These are phyloP conservation scores for Neoboletus magnificus DNA, from an alignment of 768 basidiomycete species.

Conservation along the genomic window DNA sequence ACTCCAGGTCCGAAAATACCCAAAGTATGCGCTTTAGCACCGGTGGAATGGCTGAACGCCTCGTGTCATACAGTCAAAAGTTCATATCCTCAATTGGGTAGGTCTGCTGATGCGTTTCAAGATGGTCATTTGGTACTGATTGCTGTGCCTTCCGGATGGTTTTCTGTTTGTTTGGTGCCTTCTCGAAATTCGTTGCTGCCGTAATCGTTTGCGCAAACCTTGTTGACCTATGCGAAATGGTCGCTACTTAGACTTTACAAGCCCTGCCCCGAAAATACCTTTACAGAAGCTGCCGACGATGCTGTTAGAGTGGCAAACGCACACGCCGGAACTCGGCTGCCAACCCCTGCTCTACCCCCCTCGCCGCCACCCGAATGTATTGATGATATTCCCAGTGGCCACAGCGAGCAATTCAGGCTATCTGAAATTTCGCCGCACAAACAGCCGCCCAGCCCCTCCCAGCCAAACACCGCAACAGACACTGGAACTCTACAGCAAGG, in stretches of 20 bases:
- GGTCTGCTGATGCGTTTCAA: conserved; percentile 30
- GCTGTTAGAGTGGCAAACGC: conserved; percentile 10
- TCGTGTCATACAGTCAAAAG: conserved; percentile 49
- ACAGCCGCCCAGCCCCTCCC: conserved; percentile 7
- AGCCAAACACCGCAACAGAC: conserved; percentile 5
- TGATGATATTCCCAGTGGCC: neutral
- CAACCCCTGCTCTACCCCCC: neutral
- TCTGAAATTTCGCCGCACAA: conserved; percentile 51
- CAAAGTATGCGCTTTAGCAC: conserved; percentile 14
- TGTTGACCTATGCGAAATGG: conserved; percentile 13
- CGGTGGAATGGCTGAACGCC: conserved; percentile 43
- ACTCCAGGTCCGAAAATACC: conserved; percentile 21
- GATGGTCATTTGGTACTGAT: conserved; percentile 23
- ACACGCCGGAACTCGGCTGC: conserved; percentile 4
- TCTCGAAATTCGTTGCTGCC: conserved; percentile 20
- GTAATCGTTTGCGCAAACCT: conserved; percentile 25
- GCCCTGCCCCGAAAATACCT: conserved; percentile 13
- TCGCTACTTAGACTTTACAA: conserved; percentile 30
- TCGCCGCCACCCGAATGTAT: neutral
- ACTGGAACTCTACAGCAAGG: conserved; percentile 19
- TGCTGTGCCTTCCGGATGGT: conserved; percentile 23
- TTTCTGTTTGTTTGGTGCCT: conserved; percentile 17
- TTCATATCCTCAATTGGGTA: conserved; percentile 44
- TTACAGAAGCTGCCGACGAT: conserved; percentile 6
- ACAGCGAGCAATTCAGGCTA: conserved; percentile 36